phyloP scores from a whole-genome alignment of 441 rosid species.

The Erodium texanum region DNA sequence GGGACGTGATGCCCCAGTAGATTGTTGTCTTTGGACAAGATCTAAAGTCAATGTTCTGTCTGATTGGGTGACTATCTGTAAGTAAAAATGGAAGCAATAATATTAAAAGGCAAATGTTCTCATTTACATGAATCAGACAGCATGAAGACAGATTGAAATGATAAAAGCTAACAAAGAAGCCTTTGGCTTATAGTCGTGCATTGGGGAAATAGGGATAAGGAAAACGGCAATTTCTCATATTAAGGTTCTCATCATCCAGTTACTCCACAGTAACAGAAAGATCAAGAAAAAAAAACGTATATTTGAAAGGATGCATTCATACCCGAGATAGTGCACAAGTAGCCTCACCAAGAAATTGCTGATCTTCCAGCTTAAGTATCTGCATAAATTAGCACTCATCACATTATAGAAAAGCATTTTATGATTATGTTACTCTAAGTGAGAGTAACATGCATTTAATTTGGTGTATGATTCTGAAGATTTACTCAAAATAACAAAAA shows the following conservation, averaged over 20 bases:
- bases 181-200: background rate
- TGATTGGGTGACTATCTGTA: constrained; percentile 64
- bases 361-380: constrained; percentile 87
- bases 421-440: constrained; percentile 15
- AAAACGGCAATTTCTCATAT: background rate
- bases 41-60: constrained; percentile 53
- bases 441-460: background rate
- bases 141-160: background rate
- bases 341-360: constrained; percentile 88
- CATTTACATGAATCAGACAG: background rate
- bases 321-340: constrained; percentile 73
- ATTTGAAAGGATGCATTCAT: constrained; percentile 13
- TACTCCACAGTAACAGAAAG: background rate
- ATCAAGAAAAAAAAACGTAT: background rate
- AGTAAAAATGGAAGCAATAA: constrained; percentile 6
- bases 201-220: background rate
- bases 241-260: background rate
- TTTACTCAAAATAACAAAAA: background rate
- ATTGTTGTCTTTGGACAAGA: constrained; percentile 47
- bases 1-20: constrained; percentile 26
- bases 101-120: constrained; percentile 10
- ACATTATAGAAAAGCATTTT: background rate
- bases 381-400: constrained; percentile 22
- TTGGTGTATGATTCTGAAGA: background rate
- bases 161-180: background rate